Evolutionary conservation across 225 moss, liverwort and hornwort species (phyloP).

Genomic region (Rhytidiadelphus loreus): DNA sequence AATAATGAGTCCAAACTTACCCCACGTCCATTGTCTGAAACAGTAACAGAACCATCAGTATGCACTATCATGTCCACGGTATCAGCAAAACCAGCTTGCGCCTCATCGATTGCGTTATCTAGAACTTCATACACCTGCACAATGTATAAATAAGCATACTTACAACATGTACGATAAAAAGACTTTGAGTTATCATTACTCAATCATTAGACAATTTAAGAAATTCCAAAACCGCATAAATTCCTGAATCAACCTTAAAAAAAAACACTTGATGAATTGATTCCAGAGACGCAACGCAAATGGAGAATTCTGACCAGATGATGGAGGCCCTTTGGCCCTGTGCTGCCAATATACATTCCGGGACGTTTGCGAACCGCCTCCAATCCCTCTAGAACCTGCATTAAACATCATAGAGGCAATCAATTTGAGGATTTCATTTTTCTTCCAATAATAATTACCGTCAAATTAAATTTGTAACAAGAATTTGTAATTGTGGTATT

Average conservation of each 20-base stretch:
- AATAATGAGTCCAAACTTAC: constrained; percentile 18
- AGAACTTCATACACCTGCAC: constrained; percentile 90
- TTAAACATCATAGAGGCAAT: neutral
- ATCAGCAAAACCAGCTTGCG: constrained; percentile 89
- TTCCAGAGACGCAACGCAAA: neutral
- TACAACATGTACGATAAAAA: neutral
- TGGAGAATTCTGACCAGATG: constrained; percentile 52
- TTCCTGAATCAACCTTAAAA: neutral
- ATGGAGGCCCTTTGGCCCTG: constrained; percentile 83
- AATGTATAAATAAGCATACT: neutral
- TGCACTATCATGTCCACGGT: constrained; percentile 56
- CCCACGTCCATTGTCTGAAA: constrained; percentile 92
- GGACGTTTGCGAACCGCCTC: constrained; percentile 97
- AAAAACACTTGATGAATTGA: neutral
- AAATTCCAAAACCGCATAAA: neutral
- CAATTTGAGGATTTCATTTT: neutral
- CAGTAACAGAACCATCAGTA: constrained; percentile 67
- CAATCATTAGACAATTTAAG: neutral
- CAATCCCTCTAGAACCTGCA: constrained; percentile 85
- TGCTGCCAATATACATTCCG: constrained; percentile 99
- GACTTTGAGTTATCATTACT: neutral
- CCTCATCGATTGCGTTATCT: constrained; percentile 97
- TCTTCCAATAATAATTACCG: neutral
- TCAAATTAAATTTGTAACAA: neutral
- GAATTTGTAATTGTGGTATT: neutral